These are phyloP conservation scores for Hypoxylon intermedium DNA, from an alignment of 495 filamentous ascomycete species.

Conservation along the genomic window DNA sequence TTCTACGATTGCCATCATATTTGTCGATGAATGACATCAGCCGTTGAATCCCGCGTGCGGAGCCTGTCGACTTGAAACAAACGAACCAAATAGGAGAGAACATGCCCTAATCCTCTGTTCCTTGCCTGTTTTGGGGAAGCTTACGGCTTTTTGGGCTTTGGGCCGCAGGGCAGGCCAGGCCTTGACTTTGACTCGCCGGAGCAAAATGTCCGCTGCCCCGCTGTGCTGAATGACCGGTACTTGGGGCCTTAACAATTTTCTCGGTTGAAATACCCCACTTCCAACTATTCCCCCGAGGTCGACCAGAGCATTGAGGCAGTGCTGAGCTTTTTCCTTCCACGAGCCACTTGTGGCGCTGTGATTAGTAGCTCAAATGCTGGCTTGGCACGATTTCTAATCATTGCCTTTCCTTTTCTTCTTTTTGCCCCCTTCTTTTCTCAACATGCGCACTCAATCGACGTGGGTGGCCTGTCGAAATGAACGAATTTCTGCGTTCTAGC, in stretches of 20 bases:
- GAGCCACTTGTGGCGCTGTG: conserved; percentile 1
- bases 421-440: too few relatives aligned
- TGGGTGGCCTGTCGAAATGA: too few relatives aligned
- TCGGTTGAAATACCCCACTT: not conserved
- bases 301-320: too few relatives aligned
- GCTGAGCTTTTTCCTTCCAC: not conserved
- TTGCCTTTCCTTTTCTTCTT: too few relatives aligned
- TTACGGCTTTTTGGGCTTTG: conserved; percentile 9
- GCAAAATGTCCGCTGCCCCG: conserved; percentile 27
- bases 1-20: conserved; percentile 33
- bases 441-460: too few relatives aligned
- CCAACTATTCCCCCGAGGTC: not conserved
- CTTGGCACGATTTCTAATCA: too few relatives aligned
- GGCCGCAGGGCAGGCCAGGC: too few relatives aligned
- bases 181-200: conserved; percentile 18
- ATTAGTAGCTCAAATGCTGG: too few relatives aligned
- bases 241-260: conserved; percentile 37
- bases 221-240: conserved; percentile 11
- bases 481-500: too few relatives aligned
- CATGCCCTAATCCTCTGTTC: conserved; percentile 1
- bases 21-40: conserved; percentile 34
- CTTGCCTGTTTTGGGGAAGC: conserved; percentile 19
- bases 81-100: conserved; percentile 26
- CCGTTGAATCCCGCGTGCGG: conserved; percentile 24
- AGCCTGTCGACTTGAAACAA: conserved; percentile 25